Evolutionary conservation across 2,329 filamentous ascomycete species (phyloP).

Genomic region (Zasmidium cellare): DNA sequence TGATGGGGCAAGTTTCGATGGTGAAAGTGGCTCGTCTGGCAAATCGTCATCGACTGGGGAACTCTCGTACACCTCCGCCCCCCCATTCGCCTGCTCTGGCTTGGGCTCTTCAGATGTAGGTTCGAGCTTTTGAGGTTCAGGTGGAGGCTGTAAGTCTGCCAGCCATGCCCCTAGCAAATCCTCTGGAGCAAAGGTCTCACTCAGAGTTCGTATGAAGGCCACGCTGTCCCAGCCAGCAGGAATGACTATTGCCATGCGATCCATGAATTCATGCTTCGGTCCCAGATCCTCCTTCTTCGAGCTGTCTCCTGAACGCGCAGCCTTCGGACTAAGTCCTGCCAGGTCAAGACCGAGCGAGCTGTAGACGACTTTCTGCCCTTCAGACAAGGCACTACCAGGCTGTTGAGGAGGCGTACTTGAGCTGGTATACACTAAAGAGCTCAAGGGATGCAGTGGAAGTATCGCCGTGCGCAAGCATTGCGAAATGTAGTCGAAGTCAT

Average conservation of each 20-base stretch:
- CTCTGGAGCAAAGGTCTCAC: slow-evolving; percentile 91
- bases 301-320: slow-evolving; percentile 54
- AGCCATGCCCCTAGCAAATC: slow-evolving; percentile 77
- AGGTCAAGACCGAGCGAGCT: slow-evolving; percentile 65
- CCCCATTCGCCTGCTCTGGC: slow-evolving; percentile 24
- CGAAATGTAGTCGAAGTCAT: slow-evolving; percentile 92
- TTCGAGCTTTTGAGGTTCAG: slow-evolving; percentile 54
- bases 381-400: slow-evolving; percentile 31
- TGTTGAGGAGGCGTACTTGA: slow-evolving; percentile 35
- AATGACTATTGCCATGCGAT: slow-evolving; percentile 85
- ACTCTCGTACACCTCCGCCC: slow-evolving; percentile 30
- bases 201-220: slow-evolving; percentile 91
- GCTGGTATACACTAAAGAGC: slow-evolving; percentile 53
- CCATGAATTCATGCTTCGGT: slow-evolving; percentile 61
- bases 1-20: slow-evolving; percentile 25
- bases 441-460: slow-evolving; percentile 63
- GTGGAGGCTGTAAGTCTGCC: slow-evolving; percentile 49
- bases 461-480: slow-evolving; percentile 89
- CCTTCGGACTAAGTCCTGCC: slow-evolving; percentile 25
- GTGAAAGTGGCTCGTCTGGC: slow-evolving; percentile 18
- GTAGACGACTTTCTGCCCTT: slow-evolving; percentile 75
- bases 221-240: slow-evolving; percentile 98
- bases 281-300: slow-evolving; percentile 52
- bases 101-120: slow-evolving; percentile 27
- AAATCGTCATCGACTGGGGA: slow-evolving; percentile 27